Evolutionary conservation across 129 eudicot genomes (phyloP), one percentile per base, ranked within the genome.

Genomic region (Oenanthe sinensis): DNA sequence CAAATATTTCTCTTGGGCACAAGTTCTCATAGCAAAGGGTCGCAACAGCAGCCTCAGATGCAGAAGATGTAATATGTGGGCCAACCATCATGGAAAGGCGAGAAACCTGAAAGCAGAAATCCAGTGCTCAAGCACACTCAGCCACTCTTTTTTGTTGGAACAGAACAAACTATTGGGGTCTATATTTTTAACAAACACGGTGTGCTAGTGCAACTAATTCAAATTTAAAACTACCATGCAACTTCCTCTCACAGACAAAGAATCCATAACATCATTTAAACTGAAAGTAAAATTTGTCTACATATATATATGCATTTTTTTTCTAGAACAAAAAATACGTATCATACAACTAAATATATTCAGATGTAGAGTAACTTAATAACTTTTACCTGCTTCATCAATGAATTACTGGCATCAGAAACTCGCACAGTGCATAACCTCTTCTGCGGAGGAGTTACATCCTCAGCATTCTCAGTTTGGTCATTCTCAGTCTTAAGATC

Each of bases 11-110:
- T 82, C 84, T 87, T 24, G 96, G 85, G 80, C 89, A 85, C 75
- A 87, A 89, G 16, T 92, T 90, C 76, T 89, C 98, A 20, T 88
- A 85, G 84, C 96, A 95, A 71, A 95, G 94, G 76, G 93, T 96
- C 75, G 87, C 52, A 58, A 95, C 83, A 50, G 97, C 97, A 84
- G 96, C 97, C 62, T 90, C 92, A 15, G 92, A 90, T 60, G 96
- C 98, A 75, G 97, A 85, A 70, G 94, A 96, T 79, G 91, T 84
- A 69, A 88, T 78, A 62, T 85, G 89, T 77, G 96, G 93, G 70
- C 91, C 94, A 77, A 95, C 93, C 87, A 88, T 83, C 71, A 87
- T 71, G 78, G 94, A 90, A 46, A 95, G 85, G 46, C 82, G 91
- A 82, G 96, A 82, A 81, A 95, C 89, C 98, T 95, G 79, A 79